A percentile compares a stretch with the other conserved stretches of the same genome.
Conservation (phyloP, 2,329 filamentous ascomycete genomes). For the Penicillium frequentans region DNA sequence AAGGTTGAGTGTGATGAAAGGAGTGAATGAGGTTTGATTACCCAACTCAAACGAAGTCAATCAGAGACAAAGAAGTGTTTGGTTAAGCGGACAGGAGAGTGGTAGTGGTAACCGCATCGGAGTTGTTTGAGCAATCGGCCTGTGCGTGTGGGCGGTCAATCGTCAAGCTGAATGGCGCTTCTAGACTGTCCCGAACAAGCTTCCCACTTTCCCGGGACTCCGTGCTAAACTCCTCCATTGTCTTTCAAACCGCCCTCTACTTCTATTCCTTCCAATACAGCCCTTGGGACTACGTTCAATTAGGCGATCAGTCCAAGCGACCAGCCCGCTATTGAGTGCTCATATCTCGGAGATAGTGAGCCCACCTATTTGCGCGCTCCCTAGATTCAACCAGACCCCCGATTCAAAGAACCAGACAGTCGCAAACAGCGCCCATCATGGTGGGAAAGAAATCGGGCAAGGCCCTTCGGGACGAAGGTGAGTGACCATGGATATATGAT, state of each 20-base stretch:
- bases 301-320: background rate
- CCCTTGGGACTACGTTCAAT: background rate
- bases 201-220: conserved; percentile 8
- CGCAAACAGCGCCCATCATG: conserved; percentile 45
- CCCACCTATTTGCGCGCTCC: conserved; percentile 10
- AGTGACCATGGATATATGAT: conserved; percentile 7
- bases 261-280: background rate
- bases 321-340: background rate
- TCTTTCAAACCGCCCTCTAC: background rate
- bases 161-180: conserved; percentile 11
- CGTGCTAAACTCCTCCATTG: background rate
- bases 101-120: conserved; percentile 23
- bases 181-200: conserved; percentile 8
- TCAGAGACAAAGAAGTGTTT: conserved; percentile 1
- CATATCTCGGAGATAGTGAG: background rate
- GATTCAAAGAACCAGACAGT: conserved; percentile 6
- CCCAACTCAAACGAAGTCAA: background rate
- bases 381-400: conserved; percentile 14
- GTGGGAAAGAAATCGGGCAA: conserved; percentile 67
- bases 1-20: background rate
- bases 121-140: conserved; percentile 17
- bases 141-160: conserved; percentile 29
- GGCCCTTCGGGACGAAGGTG: conserved; percentile 61
- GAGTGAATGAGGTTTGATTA: background rate
- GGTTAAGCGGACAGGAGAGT: conserved; percentile 7